A percentile compares a stretch with the other conserved stretches of the same genome.
These are phyloP conservation scores for Arthrinium phaeospermum DNA, from an alignment of 2,329 filamentous ascomycete species.

Conservation along the genomic window DNA sequence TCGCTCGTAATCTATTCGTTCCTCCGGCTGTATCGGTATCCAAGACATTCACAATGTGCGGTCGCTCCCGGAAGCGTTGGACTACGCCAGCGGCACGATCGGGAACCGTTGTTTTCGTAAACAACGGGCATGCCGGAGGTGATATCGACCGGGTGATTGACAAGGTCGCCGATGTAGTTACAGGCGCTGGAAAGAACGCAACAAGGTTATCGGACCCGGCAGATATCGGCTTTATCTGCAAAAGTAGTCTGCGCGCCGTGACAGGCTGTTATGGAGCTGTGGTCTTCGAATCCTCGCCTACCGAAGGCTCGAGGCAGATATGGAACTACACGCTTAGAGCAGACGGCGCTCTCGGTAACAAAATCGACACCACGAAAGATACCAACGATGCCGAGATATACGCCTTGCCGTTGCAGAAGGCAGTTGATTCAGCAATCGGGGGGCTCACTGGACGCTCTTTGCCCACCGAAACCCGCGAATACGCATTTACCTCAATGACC, in stretches of 20 bases:
- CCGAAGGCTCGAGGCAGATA: slow-evolving; percentile 65
- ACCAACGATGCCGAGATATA: slow-evolving; percentile 81
- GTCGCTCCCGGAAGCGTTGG: slow-evolving; percentile 68
- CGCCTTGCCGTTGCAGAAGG: slow-evolving; percentile 77
- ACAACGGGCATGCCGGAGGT: slow-evolving; percentile 72
- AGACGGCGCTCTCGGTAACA: slow-evolving; percentile 71
- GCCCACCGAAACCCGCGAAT: slow-evolving; percentile 63
- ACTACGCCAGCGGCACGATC: slow-evolving; percentile 58
- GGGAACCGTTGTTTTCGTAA: slow-evolving; percentile 79
- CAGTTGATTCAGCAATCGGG: slow-evolving; percentile 77
- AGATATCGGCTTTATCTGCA: slow-evolving; percentile 68
- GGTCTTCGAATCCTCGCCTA: slow-evolving; percentile 77
- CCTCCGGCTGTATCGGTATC: slow-evolving; percentile 78
- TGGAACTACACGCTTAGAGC: slow-evolving; percentile 90
- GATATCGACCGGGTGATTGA: slow-evolving; percentile 76
- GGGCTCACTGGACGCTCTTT: slow-evolving; percentile 49
- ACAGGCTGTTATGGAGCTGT: slow-evolving; percentile 76
- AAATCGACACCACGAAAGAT: slow-evolving; percentile 67
- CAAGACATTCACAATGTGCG: slow-evolving; percentile 66
- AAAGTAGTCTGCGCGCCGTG: slow-evolving; percentile 67
- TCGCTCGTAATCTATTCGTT: slow-evolving; percentile 83
- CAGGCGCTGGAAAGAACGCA: slow-evolving; percentile 59
- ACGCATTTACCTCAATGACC: slow-evolving; percentile 77
- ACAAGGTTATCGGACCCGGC: slow-evolving; percentile 58
- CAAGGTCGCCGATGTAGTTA: slow-evolving; percentile 62